phyloP scores from a whole-genome alignment of 2,329 filamentous ascomycete species.

The Massarina eburnea region DNA sequence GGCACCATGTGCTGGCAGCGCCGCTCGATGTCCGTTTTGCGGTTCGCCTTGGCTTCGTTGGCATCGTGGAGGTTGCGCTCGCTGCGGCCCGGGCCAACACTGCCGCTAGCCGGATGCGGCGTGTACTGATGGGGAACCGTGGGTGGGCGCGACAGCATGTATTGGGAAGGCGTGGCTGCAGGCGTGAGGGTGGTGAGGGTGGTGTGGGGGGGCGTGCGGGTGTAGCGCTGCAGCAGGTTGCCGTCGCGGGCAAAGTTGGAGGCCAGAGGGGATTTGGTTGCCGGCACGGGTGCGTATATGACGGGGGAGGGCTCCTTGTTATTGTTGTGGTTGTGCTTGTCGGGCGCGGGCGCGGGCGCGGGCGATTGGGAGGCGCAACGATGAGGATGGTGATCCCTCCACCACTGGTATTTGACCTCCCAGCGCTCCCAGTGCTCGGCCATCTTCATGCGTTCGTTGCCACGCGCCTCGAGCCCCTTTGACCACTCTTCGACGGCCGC shows the following conservation, averaged over 20 bases:
- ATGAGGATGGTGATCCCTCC: slow-evolving; percentile 22
- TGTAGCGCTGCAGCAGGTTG: slow-evolving; percentile 18
- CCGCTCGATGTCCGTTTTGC: slow-evolving; percentile 71
- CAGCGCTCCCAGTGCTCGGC: slow-evolving; percentile 75
- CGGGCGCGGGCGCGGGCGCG: slow-evolving; percentile 32
- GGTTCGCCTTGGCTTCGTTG: slow-evolving; percentile 63
- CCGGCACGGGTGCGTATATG: slow-evolving; percentile 36
- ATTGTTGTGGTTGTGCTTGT: too few species aligned
- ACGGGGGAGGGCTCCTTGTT: slow-evolving; percentile 30
- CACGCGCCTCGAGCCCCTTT: slow-evolving; percentile 69
- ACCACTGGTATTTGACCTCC: slow-evolving; percentile 51
- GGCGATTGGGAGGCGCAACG: slow-evolving; percentile 32
- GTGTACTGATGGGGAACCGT: slow-evolving; percentile 39
- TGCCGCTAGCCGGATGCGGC: slow-evolving; percentile 27
- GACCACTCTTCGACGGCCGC: slow-evolving; percentile 75
- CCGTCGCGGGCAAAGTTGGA: slow-evolving; percentile 15
- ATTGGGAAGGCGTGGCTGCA: slow-evolving; percentile 31
- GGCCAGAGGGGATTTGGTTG: slow-evolving; percentile 35
- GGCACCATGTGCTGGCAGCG: slow-evolving; percentile 67
- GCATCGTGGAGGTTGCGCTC: slow-evolving; percentile 65
- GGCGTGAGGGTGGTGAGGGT: slow-evolving; percentile 31
- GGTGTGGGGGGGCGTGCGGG: slow-evolving; percentile 16
- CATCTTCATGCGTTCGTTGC: slow-evolving; percentile 62
- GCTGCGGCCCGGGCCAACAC: slow-evolving; percentile 28
- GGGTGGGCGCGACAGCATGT: slow-evolving; percentile 33